These are phyloP conservation scores for Laetiporus sulphureus DNA, from an alignment of 1,284 basidiomycete genomes.

Conservation along the genomic window DNA sequence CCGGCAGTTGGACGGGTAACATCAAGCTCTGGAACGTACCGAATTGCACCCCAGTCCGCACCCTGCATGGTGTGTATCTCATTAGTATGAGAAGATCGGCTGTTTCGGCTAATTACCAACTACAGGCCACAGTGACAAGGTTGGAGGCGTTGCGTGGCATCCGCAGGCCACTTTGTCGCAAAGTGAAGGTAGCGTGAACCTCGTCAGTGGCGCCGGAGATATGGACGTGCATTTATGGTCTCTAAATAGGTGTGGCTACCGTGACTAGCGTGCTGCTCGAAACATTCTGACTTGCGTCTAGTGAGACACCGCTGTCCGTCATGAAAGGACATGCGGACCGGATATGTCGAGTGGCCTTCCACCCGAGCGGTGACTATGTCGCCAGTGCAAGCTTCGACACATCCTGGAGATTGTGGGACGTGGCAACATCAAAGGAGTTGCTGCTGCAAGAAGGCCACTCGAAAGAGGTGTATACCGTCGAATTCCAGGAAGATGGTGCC, in stretches of 20 bases:
- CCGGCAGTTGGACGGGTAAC: constrained; percentile 93
- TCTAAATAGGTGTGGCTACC: constrained; percentile 55
- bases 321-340: constrained; percentile 88
- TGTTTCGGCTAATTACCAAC: neutral
- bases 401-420: constrained; percentile 98
- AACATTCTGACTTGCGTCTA: too few relatives aligned
- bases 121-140: constrained; percentile 81
- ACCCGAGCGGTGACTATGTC: constrained; percentile 90
- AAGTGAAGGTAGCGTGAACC: constrained; percentile 64
- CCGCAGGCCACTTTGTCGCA: constrained; percentile 86
- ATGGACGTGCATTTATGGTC: constrained; percentile 87
- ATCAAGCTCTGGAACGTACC: constrained; percentile 96
- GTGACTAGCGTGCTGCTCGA: too few relatives aligned
- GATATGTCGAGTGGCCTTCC: constrained; percentile 91
- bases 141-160: constrained; percentile 98
- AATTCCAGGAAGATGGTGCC: constrained; percentile 94
- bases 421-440: constrained; percentile 73
- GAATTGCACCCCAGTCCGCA: constrained; percentile 69
- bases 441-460: constrained; percentile 95
- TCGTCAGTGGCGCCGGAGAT: constrained; percentile 91
- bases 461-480: constrained; percentile 92
- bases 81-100: neutral
- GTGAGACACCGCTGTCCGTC: constrained; percentile 75
- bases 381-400: constrained; percentile 97
- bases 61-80: constrained; percentile 57